A percentile compares a stretch with the other conserved stretches of the same genome.
Conservation (phyloP, 2,329 filamentous ascomycete species). For the Talaromyces sp. region DNA sequence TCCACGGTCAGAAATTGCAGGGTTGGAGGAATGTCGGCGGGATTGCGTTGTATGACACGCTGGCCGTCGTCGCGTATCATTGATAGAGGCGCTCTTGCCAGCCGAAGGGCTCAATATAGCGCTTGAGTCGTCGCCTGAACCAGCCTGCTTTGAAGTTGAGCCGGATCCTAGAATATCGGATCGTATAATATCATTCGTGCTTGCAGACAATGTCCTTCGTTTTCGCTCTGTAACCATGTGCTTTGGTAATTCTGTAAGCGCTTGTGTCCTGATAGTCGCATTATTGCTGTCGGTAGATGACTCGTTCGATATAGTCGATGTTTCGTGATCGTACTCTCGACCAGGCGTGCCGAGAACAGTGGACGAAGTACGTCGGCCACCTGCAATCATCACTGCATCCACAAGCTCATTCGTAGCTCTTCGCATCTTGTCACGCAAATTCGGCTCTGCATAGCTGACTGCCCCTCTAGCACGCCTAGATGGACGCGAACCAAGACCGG, state of each 20-base stretch:
- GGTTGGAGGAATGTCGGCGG: constrained; percentile 18
- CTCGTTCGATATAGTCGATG: background rate
- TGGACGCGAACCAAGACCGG: constrained; percentile 47
- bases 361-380: constrained; percentile 7
- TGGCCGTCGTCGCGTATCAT: constrained; percentile 9
- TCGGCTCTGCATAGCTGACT: constrained; percentile 79
- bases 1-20: constrained; percentile 6
- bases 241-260: constrained; percentile 21
- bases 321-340: constrained; percentile 14
- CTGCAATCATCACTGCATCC: constrained; percentile 59
- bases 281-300: constrained; percentile 37
- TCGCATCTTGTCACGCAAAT: constrained; percentile 77
- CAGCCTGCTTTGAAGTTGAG: background rate
- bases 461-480: constrained; percentile 64
- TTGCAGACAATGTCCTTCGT: constrained; percentile 28
- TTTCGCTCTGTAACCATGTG: constrained; percentile 31
- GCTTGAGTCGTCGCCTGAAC: background rate
- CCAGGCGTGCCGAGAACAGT: background rate
- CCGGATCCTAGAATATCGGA: constrained; percentile 7
- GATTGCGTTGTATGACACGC: constrained; percentile 2
- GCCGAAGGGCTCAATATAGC: background rate
- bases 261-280: constrained; percentile 23
- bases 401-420: constrained; percentile 71
- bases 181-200: constrained; percentile 10
- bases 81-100: background rate